Evolutionary conservation across 306 rosid species (phyloP).

Genomic region (Malus fusca): DNA sequence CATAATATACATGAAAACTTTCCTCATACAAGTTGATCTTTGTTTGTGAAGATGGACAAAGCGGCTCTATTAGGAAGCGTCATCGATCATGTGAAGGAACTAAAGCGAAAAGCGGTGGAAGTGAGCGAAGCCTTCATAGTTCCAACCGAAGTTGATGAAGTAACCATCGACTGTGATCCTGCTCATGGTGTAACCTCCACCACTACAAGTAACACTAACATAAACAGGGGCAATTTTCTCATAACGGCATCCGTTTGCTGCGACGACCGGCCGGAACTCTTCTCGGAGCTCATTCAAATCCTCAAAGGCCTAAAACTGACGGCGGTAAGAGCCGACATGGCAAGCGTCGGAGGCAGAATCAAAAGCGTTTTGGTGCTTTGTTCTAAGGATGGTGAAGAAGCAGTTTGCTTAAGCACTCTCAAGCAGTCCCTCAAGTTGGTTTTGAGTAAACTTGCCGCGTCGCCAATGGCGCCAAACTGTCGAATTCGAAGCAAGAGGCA

Average conservation of each 20-base stretch:
- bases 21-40: background rate
- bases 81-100: slow-evolving; percentile 85
- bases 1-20: background rate
- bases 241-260: slow-evolving; percentile 86
- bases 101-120: slow-evolving; percentile 77
- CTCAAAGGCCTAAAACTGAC: slow-evolving; percentile 57
- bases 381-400: slow-evolving; percentile 47
- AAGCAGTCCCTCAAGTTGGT: slow-evolving; percentile 70
- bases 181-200: slow-evolving; percentile 18
- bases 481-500: slow-evolving; percentile 88
- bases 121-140: slow-evolving; percentile 43
- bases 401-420: slow-evolving; percentile 51
- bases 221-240: slow-evolving; percentile 17
- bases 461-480: slow-evolving; percentile 40
- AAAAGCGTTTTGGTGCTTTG: slow-evolving; percentile 69
- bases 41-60: slow-evolving; percentile 75
- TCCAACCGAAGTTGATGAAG: slow-evolving; percentile 80
- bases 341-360: slow-evolving; percentile 79
- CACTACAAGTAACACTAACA: background rate
- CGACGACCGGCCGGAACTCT: slow-evolving; percentile 80
- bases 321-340: slow-evolving; percentile 75
- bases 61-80: slow-evolving; percentile 91
- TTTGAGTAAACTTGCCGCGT: slow-evolving; percentile 49
- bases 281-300: slow-evolving; percentile 76
- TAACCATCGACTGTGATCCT: slow-evolving; percentile 47